Conservation (phyloP, 768 basidiomycete genomes). For the Amanita subjunquillea region DNA sequence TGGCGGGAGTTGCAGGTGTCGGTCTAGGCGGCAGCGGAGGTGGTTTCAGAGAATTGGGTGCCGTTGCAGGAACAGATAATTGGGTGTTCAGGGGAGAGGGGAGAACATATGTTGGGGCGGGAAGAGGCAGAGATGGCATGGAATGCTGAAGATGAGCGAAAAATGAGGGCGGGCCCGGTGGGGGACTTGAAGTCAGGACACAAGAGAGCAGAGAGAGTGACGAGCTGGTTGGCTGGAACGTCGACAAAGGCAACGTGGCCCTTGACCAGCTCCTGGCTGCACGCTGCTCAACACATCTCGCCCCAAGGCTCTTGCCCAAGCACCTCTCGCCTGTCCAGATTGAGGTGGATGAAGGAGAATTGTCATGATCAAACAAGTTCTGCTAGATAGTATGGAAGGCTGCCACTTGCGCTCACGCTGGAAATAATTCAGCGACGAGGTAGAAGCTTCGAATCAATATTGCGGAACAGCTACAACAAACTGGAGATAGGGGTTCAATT, state of each 20-base stretch:
- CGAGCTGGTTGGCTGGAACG: slow-evolving; percentile 32
- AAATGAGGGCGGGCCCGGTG: slow-evolving; percentile 14
- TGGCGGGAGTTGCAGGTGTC: slow-evolving; percentile 7
- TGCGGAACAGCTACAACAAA: too few species aligned
- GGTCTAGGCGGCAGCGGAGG: slow-evolving; percentile 32
- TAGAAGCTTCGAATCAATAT: too few species aligned
- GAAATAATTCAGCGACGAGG: too few species aligned
- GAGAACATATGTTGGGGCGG: slow-evolving; percentile 20
- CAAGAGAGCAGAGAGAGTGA: slow-evolving; percentile 77
- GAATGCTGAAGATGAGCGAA: slow-evolving; percentile 14
- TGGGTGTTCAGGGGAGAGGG: slow-evolving; percentile 11
- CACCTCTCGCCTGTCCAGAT: slow-evolving; percentile 3
- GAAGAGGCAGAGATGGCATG: slow-evolving; percentile 45
- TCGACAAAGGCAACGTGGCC: slow-evolving; percentile 76
- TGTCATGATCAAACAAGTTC: too few species aligned
- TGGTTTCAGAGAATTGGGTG: slow-evolving; percentile 29
- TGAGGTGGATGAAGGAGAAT: background rate
- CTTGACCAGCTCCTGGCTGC: slow-evolving; percentile 61
- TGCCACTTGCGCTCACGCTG: too few species aligned
- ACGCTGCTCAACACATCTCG: background rate
- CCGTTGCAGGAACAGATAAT: slow-evolving; percentile 34
- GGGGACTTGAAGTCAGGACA: slow-evolving; percentile 33
- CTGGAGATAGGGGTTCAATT: too few species aligned
- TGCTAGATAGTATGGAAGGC: background rate
- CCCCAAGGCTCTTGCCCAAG: slow-evolving; percentile 3